Base-by-base conservation (phyloP, 2,329 filamentous ascomycete species). In the Hymenoscyphus salicellus region DNA sequence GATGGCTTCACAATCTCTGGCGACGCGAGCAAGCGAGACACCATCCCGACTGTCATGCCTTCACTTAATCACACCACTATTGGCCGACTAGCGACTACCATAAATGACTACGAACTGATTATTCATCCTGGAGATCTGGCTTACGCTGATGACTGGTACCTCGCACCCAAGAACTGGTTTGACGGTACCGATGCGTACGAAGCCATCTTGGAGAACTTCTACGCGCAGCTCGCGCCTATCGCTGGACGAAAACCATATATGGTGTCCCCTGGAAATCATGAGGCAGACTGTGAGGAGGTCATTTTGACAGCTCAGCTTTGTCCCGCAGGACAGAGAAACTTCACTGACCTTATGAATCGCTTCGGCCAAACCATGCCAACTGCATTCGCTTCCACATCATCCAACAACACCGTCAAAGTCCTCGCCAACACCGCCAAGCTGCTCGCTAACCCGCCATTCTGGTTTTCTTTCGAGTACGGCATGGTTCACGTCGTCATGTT, bases 401-500 rank as follows among this genome's bases (percentile, higher is more conserved):
- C 79, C 71, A 71, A 67, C 1, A 43, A 43, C 16, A 72, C 74
- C 0, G 82, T 82, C 0, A 77, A 77, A 55, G 66, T 78, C 3
- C 75, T 74, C 28, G 82, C 83, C 55, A 78, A 79, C 65, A 79
- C 78, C 68, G 83, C 84, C 1, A 69, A 72, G 26, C 28, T 72
- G 46, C 76, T 83, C 8, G 76, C 82, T 4, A 78, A 81, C n/a
- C 81, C 83, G 17, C 81, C 83, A 0, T 85, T 85, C 70, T 86
- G 84, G 84, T 86, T 84, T 75, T 84, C 81, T 0, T 86, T 86
- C 70, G 84, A 86, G 65, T 85, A 86, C 72, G 84, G 84, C 65
- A 82, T 85, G 81, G 78, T 77, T 0, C 84, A 86, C 71, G 73
- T 84, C 61, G 75, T 80, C 41, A 83, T 84, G 81, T 78, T 86